phyloP scores from a whole-genome alignment of 495 filamentous ascomycete genomes.

The Aspergillus bertholletiae region DNA sequence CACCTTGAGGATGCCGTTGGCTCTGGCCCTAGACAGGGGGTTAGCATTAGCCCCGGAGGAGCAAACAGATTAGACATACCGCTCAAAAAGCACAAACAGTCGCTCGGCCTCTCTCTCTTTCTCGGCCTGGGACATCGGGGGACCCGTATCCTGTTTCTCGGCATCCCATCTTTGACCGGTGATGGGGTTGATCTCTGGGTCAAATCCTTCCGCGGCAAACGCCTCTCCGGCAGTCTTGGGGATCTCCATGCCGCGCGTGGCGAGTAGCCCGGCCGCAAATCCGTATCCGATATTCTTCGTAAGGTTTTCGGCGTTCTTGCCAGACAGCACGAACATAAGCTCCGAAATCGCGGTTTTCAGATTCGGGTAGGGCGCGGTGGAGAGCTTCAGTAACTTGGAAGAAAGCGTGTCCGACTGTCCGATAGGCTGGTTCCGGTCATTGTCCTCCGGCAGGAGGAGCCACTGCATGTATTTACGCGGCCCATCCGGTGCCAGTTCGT shows the following conservation, averaged over 20 bases:
- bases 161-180: constrained; percentile 80
- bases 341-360: constrained; percentile 72
- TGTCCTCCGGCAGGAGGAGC: constrained; percentile 71
- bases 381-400: constrained; percentile 75
- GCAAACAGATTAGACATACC: constrained; percentile 44
- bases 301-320: constrained; percentile 65
- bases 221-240: constrained; percentile 63
- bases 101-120: constrained; percentile 91
- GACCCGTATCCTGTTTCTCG: constrained; percentile 54
- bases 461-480: constrained; percentile 60
- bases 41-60: not conserved
- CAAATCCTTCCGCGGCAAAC: constrained; percentile 41
- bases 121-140: constrained; percentile 85
- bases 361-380: constrained; percentile 67
- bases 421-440: constrained; percentile 73
- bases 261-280: constrained; percentile 84
- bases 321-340: constrained; percentile 83
- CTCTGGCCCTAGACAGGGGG: constrained; percentile 58
- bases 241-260: constrained; percentile 73
- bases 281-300: constrained; percentile 87
- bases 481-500: constrained; percentile 65
- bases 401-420: constrained; percentile 72
- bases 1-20: constrained; percentile 77
- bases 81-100: constrained; percentile 92
- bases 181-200: constrained; percentile 68